Evolutionary conservation across 2,329 filamentous ascomycete genomes (phyloP).

Genomic region (Ceratocystis lukuohia): DNA sequence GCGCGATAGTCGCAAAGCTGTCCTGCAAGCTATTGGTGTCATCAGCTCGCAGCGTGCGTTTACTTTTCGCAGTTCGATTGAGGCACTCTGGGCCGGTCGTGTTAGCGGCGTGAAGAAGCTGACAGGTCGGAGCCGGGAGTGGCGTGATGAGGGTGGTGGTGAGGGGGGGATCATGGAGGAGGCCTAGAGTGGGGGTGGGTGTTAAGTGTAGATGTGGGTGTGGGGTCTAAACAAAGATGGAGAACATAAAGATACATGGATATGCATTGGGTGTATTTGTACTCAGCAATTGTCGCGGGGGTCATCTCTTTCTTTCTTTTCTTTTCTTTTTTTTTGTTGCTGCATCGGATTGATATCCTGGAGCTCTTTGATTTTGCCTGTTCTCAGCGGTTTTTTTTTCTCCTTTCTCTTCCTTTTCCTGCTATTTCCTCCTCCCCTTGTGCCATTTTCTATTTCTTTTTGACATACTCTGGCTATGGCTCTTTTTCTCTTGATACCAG

Average conservation of each 20-base stretch:
- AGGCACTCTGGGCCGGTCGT: conserved; percentile 76
- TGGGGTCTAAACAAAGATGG: no score
- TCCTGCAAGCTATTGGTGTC: conserved; percentile 90
- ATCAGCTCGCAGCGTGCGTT: conserved; percentile 90
- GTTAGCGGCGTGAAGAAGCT: conserved; percentile 69
- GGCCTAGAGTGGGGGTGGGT: conserved; percentile 29
- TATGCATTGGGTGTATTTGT: neutral
- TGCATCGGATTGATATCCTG: conserved; percentile 3
- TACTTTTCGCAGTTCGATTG: conserved; percentile 81
- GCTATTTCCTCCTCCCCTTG: neutral
- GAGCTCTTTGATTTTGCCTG: conserved; percentile 9
- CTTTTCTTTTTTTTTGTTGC: conserved; percentile 2
- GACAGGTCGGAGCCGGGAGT: conserved; percentile 74
- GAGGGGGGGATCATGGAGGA: conserved; percentile 51
- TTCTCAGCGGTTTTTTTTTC: conserved; percentile 14
- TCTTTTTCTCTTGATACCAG: conserved; percentile 13
- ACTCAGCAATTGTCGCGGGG: neutral
- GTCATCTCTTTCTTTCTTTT: conserved; percentile 15
- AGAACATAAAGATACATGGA: no score
- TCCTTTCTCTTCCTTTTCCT: neutral
- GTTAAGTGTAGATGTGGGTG: neutral
- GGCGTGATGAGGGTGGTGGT: conserved; percentile 76
- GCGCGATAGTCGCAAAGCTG: conserved; percentile 85
- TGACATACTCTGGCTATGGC: neutral
- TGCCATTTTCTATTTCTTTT: neutral